Evolutionary conservation across 805 yeast genomes (phyloP).

Genomic region (Wickerhamiella qilinensis): DNA sequence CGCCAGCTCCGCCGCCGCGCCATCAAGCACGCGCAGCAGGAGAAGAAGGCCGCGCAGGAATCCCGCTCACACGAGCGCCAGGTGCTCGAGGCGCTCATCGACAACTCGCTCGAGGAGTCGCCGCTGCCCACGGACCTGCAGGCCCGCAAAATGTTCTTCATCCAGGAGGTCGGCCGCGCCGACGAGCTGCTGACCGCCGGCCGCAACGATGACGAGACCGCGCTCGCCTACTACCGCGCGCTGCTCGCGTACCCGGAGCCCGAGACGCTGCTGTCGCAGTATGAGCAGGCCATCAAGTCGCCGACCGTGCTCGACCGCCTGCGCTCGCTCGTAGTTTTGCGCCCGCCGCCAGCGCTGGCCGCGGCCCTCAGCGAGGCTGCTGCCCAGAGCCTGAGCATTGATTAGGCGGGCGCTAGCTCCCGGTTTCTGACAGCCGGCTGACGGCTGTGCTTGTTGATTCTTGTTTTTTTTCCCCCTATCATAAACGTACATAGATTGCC

Average conservation of each 20-base stretch:
- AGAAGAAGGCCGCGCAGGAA: slow-evolving; percentile 39
- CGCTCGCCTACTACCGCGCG: slow-evolving; percentile 85
- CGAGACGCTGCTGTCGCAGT: slow-evolving; percentile 73
- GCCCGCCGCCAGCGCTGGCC: slow-evolving; percentile 67
- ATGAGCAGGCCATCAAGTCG: slow-evolving; percentile 76
- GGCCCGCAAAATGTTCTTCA: slow-evolving; percentile 64
- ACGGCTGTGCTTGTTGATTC: no score
- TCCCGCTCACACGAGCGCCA: slow-evolving; percentile 41
- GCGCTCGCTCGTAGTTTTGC: slow-evolving; percentile 75
- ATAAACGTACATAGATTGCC: no score
- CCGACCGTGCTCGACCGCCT: slow-evolving; percentile 59
- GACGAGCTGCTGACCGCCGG: slow-evolving; percentile 65
- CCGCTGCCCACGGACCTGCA: slow-evolving; percentile 59
- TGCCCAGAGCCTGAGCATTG: slow-evolving; percentile 4
- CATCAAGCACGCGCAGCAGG: slow-evolving; percentile 41
- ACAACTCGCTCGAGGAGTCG: slow-evolving; percentile 44
- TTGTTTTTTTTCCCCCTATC: no score
- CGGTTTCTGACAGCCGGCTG: no score
- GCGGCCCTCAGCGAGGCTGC: slow-evolving; percentile 40
- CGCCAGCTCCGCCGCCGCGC: slow-evolving; percentile 48
- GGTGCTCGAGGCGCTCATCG: slow-evolving; percentile 43
- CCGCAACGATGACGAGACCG: slow-evolving; percentile 50
- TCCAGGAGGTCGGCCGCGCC: slow-evolving; percentile 70
- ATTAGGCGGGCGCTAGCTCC: slow-evolving; percentile 2
- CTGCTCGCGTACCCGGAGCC: slow-evolving; percentile 89